phyloP scores from a whole-genome alignment of 2,329 filamentous ascomycete species.

The Aspergillus quadrilineatus region DNA sequence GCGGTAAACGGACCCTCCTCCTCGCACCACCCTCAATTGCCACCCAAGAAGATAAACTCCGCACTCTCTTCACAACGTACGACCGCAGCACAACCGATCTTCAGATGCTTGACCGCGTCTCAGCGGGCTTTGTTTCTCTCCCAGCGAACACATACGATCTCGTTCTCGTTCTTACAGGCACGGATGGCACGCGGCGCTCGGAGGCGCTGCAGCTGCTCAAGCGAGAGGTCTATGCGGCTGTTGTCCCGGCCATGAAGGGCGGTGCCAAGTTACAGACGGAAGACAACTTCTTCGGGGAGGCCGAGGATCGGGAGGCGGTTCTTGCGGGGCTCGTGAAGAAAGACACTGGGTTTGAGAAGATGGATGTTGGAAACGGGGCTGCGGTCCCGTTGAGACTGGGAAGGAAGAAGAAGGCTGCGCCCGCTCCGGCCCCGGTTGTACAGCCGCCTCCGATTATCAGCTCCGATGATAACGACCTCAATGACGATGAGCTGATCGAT shows the following conservation, averaged over 20 bases:
- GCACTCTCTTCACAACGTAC: slow-evolving; percentile 67
- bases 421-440: not conserved
- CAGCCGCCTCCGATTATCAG: slow-evolving; percentile 13
- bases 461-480: slow-evolving; percentile 11
- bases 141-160: slow-evolving; percentile 76
- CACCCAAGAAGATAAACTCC: slow-evolving; percentile 75
- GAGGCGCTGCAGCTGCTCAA: slow-evolving; percentile 66
- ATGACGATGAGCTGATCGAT: slow-evolving; percentile 82
- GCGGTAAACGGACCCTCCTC: slow-evolving; percentile 65
- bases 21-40: slow-evolving; percentile 89
- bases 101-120: slow-evolving; percentile 95
- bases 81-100: slow-evolving; percentile 78
- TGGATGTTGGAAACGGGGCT: slow-evolving; percentile 58
- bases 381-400: slow-evolving; percentile 63
- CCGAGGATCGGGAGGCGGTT: slow-evolving; percentile 63
- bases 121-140: slow-evolving; percentile 75
- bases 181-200: slow-evolving; percentile 61
- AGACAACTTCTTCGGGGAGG: slow-evolving; percentile 20
- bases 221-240: slow-evolving; percentile 64
- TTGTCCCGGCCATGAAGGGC: slow-evolving; percentile 58
- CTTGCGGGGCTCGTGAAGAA: slow-evolving; percentile 72
- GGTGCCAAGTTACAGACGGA: slow-evolving; percentile 25
- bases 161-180: slow-evolving; percentile 78
- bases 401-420: slow-evolving; percentile 55
- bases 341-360: slow-evolving; percentile 70